Evolutionary conservation across 768 basidiomycete genomes (phyloP).

Genomic region (Amanita inopinata): DNA sequence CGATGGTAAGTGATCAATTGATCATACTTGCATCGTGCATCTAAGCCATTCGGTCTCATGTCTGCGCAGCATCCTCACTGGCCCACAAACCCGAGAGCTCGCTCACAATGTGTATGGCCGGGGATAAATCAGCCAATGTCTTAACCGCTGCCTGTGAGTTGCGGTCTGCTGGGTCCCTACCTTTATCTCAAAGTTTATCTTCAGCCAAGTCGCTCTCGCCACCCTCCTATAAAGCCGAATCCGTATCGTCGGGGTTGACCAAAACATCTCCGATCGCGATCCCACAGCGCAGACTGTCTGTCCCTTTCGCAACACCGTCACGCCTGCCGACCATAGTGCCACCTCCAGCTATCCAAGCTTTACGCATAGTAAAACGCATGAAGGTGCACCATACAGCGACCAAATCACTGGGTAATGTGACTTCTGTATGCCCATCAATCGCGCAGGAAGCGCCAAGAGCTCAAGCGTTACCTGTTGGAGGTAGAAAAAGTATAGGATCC

Average conservation of each 20-base stretch:
- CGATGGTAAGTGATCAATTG: too few relatives aligned
- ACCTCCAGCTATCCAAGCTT: slow-evolving; percentile 31
- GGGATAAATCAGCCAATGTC: too few relatives aligned
- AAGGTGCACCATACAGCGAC: slow-evolving; percentile 9
- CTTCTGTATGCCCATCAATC: too few relatives aligned
- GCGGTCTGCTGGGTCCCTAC: too few relatives aligned
- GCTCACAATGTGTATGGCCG: too few relatives aligned
- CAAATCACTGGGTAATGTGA: slow-evolving; percentile 7
- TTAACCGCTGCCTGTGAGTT: too few relatives aligned
- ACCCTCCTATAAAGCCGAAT: background rate
- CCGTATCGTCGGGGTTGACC: background rate
- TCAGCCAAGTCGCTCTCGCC: slow-evolving; percentile 3
- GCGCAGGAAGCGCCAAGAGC: too few relatives aligned
- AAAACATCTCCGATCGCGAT: background rate
- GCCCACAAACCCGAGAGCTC: too few relatives aligned
- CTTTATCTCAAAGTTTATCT: too few relatives aligned
- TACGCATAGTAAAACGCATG: slow-evolving; percentile 39
- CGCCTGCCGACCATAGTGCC: slow-evolving; percentile 14
- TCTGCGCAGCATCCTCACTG: too few relatives aligned
- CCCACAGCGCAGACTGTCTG: background rate
- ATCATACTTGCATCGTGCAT: too few relatives aligned
- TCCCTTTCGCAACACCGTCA: slow-evolving; percentile 9
- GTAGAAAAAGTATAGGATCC: background rate
- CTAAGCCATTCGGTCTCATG: too few relatives aligned
- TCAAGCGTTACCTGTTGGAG: background rate